Evolutionary conservation across 805 yeast species (phyloP), one percentile per base, ranked within the genome.

Genomic region (Martiniozyma abietophila): DNA sequence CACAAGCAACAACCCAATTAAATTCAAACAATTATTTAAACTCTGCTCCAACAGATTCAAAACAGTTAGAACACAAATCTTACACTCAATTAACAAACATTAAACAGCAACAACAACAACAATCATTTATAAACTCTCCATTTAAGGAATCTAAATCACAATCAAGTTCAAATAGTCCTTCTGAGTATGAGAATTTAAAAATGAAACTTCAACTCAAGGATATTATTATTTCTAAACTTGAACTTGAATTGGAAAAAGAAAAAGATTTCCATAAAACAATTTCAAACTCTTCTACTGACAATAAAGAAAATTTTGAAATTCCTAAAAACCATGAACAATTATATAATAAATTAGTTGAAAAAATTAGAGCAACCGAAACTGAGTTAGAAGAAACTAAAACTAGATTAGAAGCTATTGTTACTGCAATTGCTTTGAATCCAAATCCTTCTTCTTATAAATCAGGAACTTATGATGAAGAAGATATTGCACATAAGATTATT

Each of bases 381-480:
- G 84, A 81, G 45, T 59, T 78, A 36, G 65, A 67, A 18, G 80
- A 76, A 15, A 72, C 84, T 1, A 79, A 78, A 42, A 44, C 59
- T 11, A 64, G 80, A 44, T 58, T 83, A 30, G 94, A 83, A 47
- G 65, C 80, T 18, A 45, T 81, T 8, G 45, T 72, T 17, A 69
- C 80, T 1, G 76, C 80, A 0, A 53, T 72, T 18, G 62, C 75
- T 2, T 45, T 71, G 33, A 68, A 67, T 40, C 77, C 79, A 5
- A 51, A 59, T 8, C 69, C 66, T 34, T 41, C 53, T 5, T 53
- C 61, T 16, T 71, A 75, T 2, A 62, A 64, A 22, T 56, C 64
- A 37, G 86, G 85, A 2, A 62, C 78, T 38, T 79, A 72, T 51
- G 94, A 83, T 47, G 79, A 74, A 32, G 76, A 80, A 47, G 86